Evolutionary conservation across 169 alveolate species (phyloP), one percentile per base, ranked within the genome.

Genomic region (Plasmodium inui): DNA sequence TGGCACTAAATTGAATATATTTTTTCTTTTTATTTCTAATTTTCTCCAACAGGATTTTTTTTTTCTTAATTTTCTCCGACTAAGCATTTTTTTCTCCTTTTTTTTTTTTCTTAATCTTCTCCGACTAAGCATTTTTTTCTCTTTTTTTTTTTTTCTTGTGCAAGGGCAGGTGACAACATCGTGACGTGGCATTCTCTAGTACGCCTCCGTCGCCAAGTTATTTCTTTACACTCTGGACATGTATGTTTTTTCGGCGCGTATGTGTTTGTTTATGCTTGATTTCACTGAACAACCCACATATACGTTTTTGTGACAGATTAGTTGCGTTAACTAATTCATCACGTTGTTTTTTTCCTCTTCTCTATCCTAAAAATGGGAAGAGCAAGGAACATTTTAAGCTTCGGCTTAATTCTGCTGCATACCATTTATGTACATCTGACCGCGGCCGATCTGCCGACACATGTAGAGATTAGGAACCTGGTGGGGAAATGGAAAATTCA

Each of bases 401-500:
- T 79, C 17, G 26, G 71, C 71, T 26, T 88, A 46, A 37, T 88
- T 61, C 50, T 80, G n/a, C 41, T 88, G 34, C 57, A 88, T 44
- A 46, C 76, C 72, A 28, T 88, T n/a, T 80, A 79, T 61, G 76
- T 88, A 41, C 55, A 30, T 30, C 57, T 79, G 14, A 73, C 55
- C n/a, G 3, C n/a, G 37, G 91, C 90, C 10, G 95, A 91, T 91
- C 72, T 91, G 17, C 95, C 95, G 6, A 17, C 67, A 0, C 95
- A 91, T 71, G 95, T 81, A 53, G 92, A 81, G 74, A 71, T 82
- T 32, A 81, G 19, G 22, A 74, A 91, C 28, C 37, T 91, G 61
- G 17, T 91, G 22, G 95, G 95, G n/a, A 91, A 91, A 71, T 91
- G 95, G 95, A 91, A 67, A 32, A 71, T 91, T 22, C 73, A 34